A percentile compares a stretch with the other conserved stretches of the same genome.
phyloP scores from a whole-genome alignment of 2,329 filamentous ascomycete genomes.

The Colletotrichum acutatum region DNA sequence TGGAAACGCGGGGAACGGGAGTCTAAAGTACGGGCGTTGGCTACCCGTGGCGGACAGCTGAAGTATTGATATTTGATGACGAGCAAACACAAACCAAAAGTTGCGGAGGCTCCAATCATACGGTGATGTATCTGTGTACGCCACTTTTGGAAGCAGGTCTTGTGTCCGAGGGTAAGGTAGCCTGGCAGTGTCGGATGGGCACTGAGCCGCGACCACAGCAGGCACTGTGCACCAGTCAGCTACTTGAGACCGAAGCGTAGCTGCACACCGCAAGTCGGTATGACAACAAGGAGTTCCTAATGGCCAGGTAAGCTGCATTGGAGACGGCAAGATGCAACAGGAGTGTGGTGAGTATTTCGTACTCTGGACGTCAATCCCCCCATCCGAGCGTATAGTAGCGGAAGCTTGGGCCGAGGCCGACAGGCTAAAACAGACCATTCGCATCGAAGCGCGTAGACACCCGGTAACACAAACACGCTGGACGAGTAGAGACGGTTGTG shows the following conservation, averaged over 20 bases:
- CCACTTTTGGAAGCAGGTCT: slow-evolving; percentile 1
- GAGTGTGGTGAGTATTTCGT: not conserved
- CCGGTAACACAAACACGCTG: slow-evolving; percentile 5
- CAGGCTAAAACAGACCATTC: slow-evolving; percentile 12
- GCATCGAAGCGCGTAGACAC: slow-evolving; percentile 3
- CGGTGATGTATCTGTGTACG: not conserved
- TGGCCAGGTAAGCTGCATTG: slow-evolving; percentile 7
- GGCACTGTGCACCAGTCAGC: slow-evolving; percentile 7
- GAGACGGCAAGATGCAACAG: not conserved
- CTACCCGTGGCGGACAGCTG: slow-evolving; percentile 4
- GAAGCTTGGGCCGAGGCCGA: slow-evolving; percentile 10
- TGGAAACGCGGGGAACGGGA: slow-evolving; percentile 31
- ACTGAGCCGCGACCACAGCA: slow-evolving; percentile 18
- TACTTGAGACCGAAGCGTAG: not conserved
- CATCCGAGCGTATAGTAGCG: not conserved
- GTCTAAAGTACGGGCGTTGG: not conserved
- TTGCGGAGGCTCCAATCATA: slow-evolving; percentile 1
- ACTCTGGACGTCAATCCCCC: not conserved
- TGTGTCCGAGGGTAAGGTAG: not conserved
- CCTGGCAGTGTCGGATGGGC: slow-evolving; percentile 15
- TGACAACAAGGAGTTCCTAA: not conserved
- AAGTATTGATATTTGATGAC: slow-evolving; percentile 11
- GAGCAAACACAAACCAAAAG: not conserved
- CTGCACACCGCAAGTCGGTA: slow-evolving; percentile 25
- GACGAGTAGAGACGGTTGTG: not conserved